Evolutionary conservation across 176 grass and related monocot genomes (phyloP).

Genomic region (Zoysia japonica): DNA sequence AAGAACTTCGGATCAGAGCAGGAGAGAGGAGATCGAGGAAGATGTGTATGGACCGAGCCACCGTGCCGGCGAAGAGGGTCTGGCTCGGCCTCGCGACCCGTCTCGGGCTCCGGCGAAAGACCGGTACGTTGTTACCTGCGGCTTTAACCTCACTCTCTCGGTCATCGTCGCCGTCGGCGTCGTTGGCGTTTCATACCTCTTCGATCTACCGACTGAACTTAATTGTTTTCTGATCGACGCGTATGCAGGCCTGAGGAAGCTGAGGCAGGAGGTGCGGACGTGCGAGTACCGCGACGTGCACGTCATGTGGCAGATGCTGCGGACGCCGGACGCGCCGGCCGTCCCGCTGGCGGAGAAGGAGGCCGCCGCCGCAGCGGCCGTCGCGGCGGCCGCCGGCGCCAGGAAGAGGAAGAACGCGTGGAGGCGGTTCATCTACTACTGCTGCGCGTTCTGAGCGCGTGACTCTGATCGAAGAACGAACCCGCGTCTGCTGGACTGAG

Average conservation of each 20-base stretch:
- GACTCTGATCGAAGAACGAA: no score
- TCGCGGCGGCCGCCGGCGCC: conserved; percentile 41
- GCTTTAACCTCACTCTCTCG: background rate
- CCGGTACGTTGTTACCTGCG: conserved; percentile 32
- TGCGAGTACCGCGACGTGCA: conserved; percentile 90
- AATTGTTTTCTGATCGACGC: background rate
- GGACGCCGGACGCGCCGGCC: conserved; percentile 42
- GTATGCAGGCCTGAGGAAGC: conserved; percentile 60
- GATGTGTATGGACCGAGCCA: conserved; percentile 53
- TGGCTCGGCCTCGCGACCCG: conserved; percentile 55
- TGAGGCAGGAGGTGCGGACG: conserved; percentile 87
- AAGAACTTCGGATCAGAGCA: background rate
- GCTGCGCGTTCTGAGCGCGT: conserved; percentile 56
- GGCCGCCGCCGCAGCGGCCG: conserved; percentile 37
- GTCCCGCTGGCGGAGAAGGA: conserved; percentile 47
- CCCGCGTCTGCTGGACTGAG: no score
- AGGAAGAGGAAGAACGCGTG: conserved; percentile 53
- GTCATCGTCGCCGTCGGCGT: background rate
- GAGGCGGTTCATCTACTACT: conserved; percentile 56
- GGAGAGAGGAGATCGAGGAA: background rate
- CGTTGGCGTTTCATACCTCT: background rate
- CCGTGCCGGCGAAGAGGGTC: conserved; percentile 57
- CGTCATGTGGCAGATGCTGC: conserved; percentile 90
- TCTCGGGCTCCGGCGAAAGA: conserved; percentile 53
- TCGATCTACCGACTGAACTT: background rate